Evolutionary conservation across 495 filamentous ascomycete genomes (phyloP).

Genomic region (Neurospora sp.): DNA sequence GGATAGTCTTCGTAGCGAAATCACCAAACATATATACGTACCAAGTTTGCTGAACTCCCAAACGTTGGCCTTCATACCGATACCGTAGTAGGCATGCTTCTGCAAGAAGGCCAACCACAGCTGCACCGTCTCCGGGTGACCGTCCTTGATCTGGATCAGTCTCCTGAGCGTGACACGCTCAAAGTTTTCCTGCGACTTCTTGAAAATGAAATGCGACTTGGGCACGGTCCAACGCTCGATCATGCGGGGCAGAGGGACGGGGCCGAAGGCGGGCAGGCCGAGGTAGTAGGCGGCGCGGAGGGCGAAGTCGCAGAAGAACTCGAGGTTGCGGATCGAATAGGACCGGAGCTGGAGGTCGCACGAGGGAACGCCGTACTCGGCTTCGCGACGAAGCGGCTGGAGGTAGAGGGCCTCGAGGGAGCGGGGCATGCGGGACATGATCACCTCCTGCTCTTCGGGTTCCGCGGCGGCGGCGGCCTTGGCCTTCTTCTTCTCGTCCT

Average conservation of each 20-base stretch:
- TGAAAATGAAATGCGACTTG: slow-evolving; percentile 78
- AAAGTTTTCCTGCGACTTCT: slow-evolving; percentile 97
- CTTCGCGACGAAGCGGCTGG: slow-evolving; percentile 65
- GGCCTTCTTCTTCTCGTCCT: background rate
- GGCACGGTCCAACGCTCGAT: slow-evolving; percentile 93
- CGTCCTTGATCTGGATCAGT: slow-evolving; percentile 89
- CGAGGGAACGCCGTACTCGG: slow-evolving; percentile 65
- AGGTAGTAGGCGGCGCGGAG: slow-evolving; percentile 92
- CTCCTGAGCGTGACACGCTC: slow-evolving; percentile 80
- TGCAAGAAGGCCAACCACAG: slow-evolving; percentile 84
- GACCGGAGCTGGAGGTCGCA: slow-evolving; percentile 91
- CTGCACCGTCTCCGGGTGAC: slow-evolving; percentile 77
- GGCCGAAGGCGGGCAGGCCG: slow-evolving; percentile 73
- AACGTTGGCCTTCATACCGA: slow-evolving; percentile 98
- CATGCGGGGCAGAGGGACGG: slow-evolving; percentile 79
- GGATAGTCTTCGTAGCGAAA: background rate
- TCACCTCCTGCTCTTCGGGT: background rate
- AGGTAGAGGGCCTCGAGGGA: slow-evolving; percentile 67
- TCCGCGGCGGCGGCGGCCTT: background rate
- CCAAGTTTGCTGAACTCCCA: slow-evolving; percentile 76
- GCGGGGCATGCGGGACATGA: slow-evolving; percentile 21
- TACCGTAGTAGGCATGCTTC: slow-evolving; percentile 84
- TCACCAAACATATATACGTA: slow-evolving; percentile 15
- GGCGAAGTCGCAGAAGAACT: slow-evolving; percentile 93
- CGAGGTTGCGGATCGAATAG: slow-evolving; percentile 80